These are phyloP conservation scores for Gnaphalium uliginosum DNA, from an alignment of 129 eudicot species.

Conservation along the genomic window DNA sequence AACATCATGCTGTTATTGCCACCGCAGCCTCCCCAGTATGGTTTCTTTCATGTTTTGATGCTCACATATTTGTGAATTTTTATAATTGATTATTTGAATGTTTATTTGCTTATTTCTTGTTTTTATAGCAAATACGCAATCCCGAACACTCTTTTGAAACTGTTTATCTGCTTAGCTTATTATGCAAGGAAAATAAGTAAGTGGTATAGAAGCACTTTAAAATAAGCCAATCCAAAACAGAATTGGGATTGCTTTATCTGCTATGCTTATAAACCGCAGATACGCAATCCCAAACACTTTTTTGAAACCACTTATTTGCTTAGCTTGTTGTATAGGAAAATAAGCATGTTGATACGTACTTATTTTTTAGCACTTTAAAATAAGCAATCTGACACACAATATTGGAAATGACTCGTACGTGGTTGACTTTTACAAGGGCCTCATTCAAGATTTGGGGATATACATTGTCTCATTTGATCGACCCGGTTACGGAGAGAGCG, in stretches of 20 bases:
- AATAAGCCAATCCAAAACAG: too few species aligned
- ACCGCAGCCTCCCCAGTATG: conserved; percentile 50
- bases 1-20: conserved; percentile 52
- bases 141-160: not conserved
- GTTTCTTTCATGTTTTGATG: not conserved
- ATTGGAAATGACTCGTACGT: not conserved
- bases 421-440: conserved; percentile 35
- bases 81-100: not conserved
- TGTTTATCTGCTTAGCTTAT: not conserved
- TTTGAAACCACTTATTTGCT: too few species aligned
- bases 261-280: too few species aligned
- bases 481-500: conserved; percentile 86
- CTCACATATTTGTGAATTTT: not conserved
- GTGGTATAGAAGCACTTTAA: too few species aligned
- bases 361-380: too few species aligned
- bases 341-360: too few species aligned
- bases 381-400: not conserved
- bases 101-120: not conserved
- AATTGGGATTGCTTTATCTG: too few species aligned
- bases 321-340: too few species aligned
- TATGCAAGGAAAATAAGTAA: too few species aligned
- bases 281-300: too few species aligned
- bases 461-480: conserved; percentile 67
- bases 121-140: not conserved
- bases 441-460: conserved; percentile 51